These are phyloP conservation scores for Hymenoscyphus albidus DNA, from an alignment of 2,329 filamentous ascomycete genomes.

Conservation along the genomic window DNA sequence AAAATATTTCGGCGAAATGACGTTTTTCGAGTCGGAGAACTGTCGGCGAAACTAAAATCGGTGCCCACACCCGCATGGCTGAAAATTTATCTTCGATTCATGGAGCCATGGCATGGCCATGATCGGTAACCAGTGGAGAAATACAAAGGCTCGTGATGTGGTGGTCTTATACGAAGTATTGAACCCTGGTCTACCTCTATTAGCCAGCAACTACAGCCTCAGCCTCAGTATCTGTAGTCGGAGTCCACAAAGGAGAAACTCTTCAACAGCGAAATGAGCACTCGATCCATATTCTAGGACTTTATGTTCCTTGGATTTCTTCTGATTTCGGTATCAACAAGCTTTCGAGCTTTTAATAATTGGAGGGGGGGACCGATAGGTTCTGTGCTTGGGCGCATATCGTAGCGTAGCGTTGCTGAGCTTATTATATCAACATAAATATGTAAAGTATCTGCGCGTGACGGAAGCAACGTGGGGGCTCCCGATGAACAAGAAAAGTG, in stretches of 20 bases:
- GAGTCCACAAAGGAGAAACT: background rate
- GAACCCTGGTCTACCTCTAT: background rate
- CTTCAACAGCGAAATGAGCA: too few relatives aligned
- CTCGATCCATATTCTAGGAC: too few relatives aligned
- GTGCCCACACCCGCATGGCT: background rate
- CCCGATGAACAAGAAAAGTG: too few relatives aligned
- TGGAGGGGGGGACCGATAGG: too few relatives aligned
- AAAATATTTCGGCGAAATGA: background rate
- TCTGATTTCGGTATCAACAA: too few relatives aligned
- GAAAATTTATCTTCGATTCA: background rate
- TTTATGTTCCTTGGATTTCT: too few relatives aligned
- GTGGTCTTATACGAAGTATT: background rate
- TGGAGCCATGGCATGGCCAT: background rate
- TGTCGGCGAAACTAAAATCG: background rate
- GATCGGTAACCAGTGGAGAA: background rate
- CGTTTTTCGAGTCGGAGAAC: background rate
- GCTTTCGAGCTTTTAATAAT: too few relatives aligned
- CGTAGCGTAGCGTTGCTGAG: too few relatives aligned
- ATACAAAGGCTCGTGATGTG: background rate
- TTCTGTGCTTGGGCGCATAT: too few relatives aligned
- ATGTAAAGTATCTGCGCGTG: too few relatives aligned
- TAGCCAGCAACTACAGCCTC: background rate
- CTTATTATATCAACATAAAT: too few relatives aligned
- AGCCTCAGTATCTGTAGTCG: background rate
- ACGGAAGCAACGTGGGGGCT: too few relatives aligned